Base-by-base conservation (phyloP, 495 filamentous ascomycete genomes). In the Penicillium manginii region DNA sequence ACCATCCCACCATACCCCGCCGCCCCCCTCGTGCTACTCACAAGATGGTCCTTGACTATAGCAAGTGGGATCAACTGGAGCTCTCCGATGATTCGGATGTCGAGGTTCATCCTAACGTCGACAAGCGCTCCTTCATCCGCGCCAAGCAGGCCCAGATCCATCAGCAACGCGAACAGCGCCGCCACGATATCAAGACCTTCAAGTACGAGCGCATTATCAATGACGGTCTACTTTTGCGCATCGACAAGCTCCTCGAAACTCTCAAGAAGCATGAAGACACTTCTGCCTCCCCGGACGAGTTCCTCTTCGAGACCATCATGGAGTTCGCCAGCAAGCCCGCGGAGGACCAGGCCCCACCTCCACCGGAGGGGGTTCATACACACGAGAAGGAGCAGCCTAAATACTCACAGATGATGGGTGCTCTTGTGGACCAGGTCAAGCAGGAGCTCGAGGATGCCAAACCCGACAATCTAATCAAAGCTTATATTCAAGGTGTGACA, bases 141-240 rank as follows among this genome's bases (percentile, higher is more conserved):
- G 94, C 94, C 55, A 98, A 98, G 78, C 94, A 97, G 75, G 87
- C 89, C 67, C 92, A 98, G 72, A 98, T 98, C 69, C 94, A 98
- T 70, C 83, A 89, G 67, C 88, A 97, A 69, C 88, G 94, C 43
- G 78, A 84, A 55, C 86, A 92, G 63, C 90, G 94, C 52, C 89
- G 87, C 63, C 84, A 90, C 66, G 87, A 96, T 68, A 98, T 98
- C 70, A 84, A 89, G 65, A 96, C 92, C 2, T 79, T 93, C 61
- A 93, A 92, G 76, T 97, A 93, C 73, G 93, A 98, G 75, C 88
- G 90, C 53, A 84, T 91, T 59, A 86, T 98, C 78, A 98, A 98
- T 72, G 91, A 97, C 78, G 88, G 90, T 32, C 81, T 98, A 22
- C 84, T 97, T 54, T 79, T 80, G 60, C 90, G 92, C 60, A 92